Conservation (phyloP, 1,284 basidiomycete genomes). For the Hortiboletus rubellus region DNA sequence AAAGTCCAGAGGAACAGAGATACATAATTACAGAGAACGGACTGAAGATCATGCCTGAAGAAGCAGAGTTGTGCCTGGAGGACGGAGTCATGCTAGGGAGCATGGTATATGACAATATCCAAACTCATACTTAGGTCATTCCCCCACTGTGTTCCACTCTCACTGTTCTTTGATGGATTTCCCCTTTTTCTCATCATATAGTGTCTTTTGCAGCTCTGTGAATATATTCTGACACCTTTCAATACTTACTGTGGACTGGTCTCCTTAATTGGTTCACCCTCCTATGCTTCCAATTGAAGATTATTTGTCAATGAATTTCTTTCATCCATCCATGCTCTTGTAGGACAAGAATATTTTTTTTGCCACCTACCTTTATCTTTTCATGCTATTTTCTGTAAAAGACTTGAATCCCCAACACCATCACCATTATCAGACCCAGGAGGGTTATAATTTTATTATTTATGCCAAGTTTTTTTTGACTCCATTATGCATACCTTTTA, state of each 20-base stretch:
- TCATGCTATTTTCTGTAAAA: constrained; percentile 49
- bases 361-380: constrained; percentile 56
- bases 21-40: too few relatives aligned
- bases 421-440: constrained; percentile 40
- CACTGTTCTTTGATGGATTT: constrained; percentile 61
- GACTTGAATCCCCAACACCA: constrained; percentile 35
- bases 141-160: constrained; percentile 42
- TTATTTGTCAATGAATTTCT: constrained; percentile 47
- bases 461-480: constrained; percentile 30
- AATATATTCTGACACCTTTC: constrained; percentile 74
- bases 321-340: constrained; percentile 51
- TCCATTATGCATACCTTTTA: constrained; percentile 32
- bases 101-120: constrained; percentile 1
- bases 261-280: constrained; percentile 56
- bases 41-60: too few relatives aligned
- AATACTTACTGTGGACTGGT: constrained; percentile 54
- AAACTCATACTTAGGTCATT: constrained; percentile 43
- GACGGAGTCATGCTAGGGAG: too few relatives aligned
- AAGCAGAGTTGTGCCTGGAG: too few relatives aligned
- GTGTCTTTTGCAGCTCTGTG: constrained; percentile 50
- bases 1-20: too few relatives aligned
- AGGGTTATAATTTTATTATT: constrained; percentile 19
- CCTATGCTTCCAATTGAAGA: constrained; percentile 55
- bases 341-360: constrained; percentile 55
- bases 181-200: constrained; percentile 50